Percentiles rank a stretch among this genome's conserved stretches.
Evolutionary conservation across 306 rosid species (phyloP).

Genomic region (Trifolium fragiferum): DNA sequence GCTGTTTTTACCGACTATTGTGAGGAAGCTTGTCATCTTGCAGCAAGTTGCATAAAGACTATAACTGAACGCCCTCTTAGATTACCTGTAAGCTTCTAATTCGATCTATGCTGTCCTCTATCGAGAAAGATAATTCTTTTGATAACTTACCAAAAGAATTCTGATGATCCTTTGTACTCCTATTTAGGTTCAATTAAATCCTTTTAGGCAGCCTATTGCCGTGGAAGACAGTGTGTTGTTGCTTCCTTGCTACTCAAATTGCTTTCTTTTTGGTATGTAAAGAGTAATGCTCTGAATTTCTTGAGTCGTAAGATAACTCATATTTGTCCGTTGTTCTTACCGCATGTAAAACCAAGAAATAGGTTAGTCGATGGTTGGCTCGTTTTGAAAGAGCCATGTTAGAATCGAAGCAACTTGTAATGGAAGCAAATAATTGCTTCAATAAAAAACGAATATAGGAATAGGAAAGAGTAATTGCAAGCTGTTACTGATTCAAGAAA

Average conservation of each 20-base stretch:
- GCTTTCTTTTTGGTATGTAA: conserved; percentile 82
- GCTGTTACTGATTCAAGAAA: background rate
- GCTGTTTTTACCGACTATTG: conserved; percentile 85
- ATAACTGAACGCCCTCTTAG: conserved; percentile 56
- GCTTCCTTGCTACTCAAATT: conserved; percentile 91
- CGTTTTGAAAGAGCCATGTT: background rate
- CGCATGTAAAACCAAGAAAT: conserved; percentile 5
- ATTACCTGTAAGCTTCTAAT: conserved; percentile 61
- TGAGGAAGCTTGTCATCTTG: conserved; percentile 96
- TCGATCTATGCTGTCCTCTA: background rate
- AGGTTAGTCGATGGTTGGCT: conserved; percentile 8
- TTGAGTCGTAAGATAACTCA: background rate
- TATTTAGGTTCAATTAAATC: conserved; percentile 87
- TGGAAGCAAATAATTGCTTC: conserved; percentile 6
- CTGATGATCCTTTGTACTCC: conserved; percentile 11
- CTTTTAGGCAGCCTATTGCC: conserved; percentile 85
- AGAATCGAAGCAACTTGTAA: background rate
- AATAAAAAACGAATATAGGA: background rate
- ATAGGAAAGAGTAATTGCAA: background rate
- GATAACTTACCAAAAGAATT: background rate
- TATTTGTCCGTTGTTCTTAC: conserved; percentile 8
- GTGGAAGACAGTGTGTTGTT: conserved; percentile 72
- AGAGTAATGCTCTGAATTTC: conserved; percentile 25
- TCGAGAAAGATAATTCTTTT: background rate
- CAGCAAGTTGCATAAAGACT: conserved; percentile 68